A percentile compares a stretch with the other conserved stretches of the same genome.
Evolutionary conservation across 495 filamentous ascomycete genomes (phyloP).

Genomic region (Penicillium ucsense): DNA sequence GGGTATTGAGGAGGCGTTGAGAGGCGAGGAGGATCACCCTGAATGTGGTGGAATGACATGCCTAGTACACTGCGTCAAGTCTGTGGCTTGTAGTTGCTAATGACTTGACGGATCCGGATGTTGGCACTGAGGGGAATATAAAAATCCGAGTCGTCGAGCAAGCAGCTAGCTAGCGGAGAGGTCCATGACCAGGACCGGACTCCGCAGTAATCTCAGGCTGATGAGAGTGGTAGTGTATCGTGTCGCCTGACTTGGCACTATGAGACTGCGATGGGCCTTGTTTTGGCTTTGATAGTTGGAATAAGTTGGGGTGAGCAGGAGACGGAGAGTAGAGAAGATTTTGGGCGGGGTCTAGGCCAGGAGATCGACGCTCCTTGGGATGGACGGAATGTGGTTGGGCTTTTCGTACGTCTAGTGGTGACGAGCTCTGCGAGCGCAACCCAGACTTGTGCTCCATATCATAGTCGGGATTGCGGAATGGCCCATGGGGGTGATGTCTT

Average conservation of each 20-base stretch:
- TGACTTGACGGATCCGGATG: too few species aligned
- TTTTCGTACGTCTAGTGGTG: slow-evolving; percentile 38
- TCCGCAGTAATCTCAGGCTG: slow-evolving; percentile 19
- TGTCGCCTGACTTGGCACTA: slow-evolving; percentile 24
- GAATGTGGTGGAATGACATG: too few species aligned
- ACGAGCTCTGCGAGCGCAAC: slow-evolving; percentile 35
- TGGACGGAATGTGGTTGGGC: slow-evolving; percentile 21
- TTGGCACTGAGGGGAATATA: too few species aligned
- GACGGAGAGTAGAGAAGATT: slow-evolving; percentile 31
- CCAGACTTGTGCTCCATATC: slow-evolving; percentile 30
- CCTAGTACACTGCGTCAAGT: too few species aligned
- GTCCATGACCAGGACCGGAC: slow-evolving; percentile 27
- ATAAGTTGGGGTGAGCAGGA: slow-evolving; percentile 27
- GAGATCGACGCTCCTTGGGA: slow-evolving; percentile 20
- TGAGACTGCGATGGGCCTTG: slow-evolving; percentile 26
- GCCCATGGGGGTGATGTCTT: slow-evolving; percentile 12
- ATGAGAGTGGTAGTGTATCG: slow-evolving; percentile 24
- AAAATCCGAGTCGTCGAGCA: too few species aligned
- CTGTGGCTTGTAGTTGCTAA: too few species aligned
- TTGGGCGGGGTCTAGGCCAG: slow-evolving; percentile 13
- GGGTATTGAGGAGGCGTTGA: too few species aligned
- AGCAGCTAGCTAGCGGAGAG: slow-evolving; percentile 18
- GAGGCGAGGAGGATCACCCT: too few species aligned
- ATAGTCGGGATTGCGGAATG: slow-evolving; percentile 28
- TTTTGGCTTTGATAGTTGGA: slow-evolving; percentile 22